These are phyloP conservation scores for Colletotrichum kahawae DNA, from an alignment of 2,329 filamentous ascomycete genomes.

Conservation along the genomic window DNA sequence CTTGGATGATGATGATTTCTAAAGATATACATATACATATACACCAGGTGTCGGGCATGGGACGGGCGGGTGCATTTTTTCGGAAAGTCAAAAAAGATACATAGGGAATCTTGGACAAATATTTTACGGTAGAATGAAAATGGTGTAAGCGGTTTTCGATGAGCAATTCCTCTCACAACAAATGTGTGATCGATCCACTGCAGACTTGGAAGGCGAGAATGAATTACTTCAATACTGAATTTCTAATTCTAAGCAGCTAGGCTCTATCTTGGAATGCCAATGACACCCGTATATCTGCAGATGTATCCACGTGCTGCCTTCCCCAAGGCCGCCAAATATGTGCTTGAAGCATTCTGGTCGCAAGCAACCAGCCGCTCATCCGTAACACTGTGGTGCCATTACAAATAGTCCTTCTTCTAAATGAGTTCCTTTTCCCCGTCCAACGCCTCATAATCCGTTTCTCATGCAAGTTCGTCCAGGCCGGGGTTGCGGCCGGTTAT, in stretches of 20 bases:
- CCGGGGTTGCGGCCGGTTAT: background rate
- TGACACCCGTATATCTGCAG: background rate
- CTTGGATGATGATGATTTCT: too few relatives aligned
- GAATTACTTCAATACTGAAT: background rate
- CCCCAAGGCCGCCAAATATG: background rate
- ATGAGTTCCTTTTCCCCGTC: background rate
- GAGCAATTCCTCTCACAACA: background rate
- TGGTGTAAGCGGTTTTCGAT: background rate
- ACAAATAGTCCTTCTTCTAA: background rate
- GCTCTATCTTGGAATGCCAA: background rate
- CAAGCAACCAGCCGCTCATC: background rate
- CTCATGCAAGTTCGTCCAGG: constrained; percentile 19
- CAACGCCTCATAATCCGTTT: constrained; percentile 21
- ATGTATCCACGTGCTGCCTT: background rate
- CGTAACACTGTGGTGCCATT: background rate
- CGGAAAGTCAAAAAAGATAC: background rate
- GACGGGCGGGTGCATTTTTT: background rate
- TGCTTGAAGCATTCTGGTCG: background rate
- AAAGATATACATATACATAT: background rate
- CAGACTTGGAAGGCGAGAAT: background rate
- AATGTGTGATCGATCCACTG: background rate
- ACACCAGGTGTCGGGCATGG: background rate
- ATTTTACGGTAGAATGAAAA: background rate
- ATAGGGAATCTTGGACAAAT: background rate
- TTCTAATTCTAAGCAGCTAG: background rate